A percentile compares a stretch with the other conserved stretches of the same genome.
These are phyloP conservation scores for Dictyostelium capitatum DNA, from an alignment of 78 protist genomes.

Conservation along the genomic window DNA sequence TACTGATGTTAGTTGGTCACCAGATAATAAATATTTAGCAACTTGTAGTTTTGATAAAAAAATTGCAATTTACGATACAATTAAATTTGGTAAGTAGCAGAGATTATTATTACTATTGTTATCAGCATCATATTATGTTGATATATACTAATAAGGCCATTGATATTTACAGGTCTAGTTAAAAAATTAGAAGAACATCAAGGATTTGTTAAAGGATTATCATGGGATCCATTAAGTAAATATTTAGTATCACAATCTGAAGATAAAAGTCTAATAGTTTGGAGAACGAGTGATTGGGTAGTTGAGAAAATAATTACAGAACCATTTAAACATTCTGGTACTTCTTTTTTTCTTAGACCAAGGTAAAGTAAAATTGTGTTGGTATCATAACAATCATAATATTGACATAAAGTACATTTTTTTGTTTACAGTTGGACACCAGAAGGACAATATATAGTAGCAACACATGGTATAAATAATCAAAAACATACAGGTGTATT, in stretches of 20 bases:
- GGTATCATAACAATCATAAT: neutral
- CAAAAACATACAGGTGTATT: slow-evolving; percentile 42
- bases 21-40: slow-evolving; percentile 70
- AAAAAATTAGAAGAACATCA: slow-evolving; percentile 59
- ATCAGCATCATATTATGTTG: neutral
- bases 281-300: slow-evolving; percentile 67
- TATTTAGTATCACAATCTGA: slow-evolving; percentile 80
- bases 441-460: slow-evolving; percentile 59
- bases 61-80: slow-evolving; percentile 82
- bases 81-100: neutral
- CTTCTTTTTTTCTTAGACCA: slow-evolving; percentile 42
- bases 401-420: neutral
- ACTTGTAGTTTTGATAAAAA: slow-evolving; percentile 78
- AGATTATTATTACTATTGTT: neutral
- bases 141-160: neutral
- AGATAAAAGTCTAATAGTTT: slow-evolving; percentile 59
- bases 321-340: slow-evolving; percentile 67
- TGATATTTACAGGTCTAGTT: neutral
- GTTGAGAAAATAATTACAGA: slow-evolving; percentile 50
- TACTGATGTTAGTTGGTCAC: slow-evolving; percentile 78
- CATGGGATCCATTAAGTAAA: slow-evolving; percentile 87
- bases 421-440: slow-evolving; percentile 57
- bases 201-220: slow-evolving; percentile 75
- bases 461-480: slow-evolving; percentile 29
- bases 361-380: neutral